Conservation (phyloP, 345 rosid genomes). For the Noccaea caerulescens region DNA sequence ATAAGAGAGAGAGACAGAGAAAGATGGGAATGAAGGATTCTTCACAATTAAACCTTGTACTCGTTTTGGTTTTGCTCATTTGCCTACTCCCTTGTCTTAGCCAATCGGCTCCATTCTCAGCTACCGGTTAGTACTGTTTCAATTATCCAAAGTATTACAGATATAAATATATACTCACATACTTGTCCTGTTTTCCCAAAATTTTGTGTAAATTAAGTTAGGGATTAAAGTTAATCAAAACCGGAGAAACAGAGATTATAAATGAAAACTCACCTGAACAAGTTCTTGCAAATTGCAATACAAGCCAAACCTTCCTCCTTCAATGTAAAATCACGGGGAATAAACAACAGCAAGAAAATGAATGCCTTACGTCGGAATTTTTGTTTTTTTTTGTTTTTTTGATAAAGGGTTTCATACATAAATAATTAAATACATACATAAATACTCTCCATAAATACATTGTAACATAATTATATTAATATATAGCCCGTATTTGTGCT, state of each 20-base stretch:
- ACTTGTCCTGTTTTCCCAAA: background rate
- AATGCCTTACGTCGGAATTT: background rate
- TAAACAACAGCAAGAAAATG: too few relatives aligned
- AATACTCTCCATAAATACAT: too few relatives aligned
- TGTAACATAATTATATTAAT: too few relatives aligned
- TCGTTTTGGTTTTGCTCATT: constrained; percentile 12
- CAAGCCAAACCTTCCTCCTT: background rate
- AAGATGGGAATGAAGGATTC: background rate
- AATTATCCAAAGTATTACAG: background rate
- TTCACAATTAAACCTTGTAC: background rate
- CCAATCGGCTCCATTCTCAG: constrained; percentile 11
- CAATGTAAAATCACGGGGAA: background rate
- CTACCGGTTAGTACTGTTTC: constrained; percentile 11
- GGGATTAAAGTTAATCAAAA: background rate
- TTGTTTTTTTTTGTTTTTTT: too few relatives aligned
- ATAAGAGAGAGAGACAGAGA: background rate
- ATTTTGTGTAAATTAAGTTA: too few relatives aligned
- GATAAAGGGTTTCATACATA: too few relatives aligned
- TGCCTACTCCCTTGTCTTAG: background rate
- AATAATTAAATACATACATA: too few relatives aligned
- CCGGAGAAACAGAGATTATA: background rate
- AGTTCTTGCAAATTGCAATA: too few relatives aligned
- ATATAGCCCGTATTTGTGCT: too few relatives aligned
- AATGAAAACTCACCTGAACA: background rate
- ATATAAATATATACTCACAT: background rate